These are phyloP conservation scores for Trichophyton schoenleinii DNA, from an alignment of 2,329 filamentous ascomycete genomes.

Conservation along the genomic window DNA sequence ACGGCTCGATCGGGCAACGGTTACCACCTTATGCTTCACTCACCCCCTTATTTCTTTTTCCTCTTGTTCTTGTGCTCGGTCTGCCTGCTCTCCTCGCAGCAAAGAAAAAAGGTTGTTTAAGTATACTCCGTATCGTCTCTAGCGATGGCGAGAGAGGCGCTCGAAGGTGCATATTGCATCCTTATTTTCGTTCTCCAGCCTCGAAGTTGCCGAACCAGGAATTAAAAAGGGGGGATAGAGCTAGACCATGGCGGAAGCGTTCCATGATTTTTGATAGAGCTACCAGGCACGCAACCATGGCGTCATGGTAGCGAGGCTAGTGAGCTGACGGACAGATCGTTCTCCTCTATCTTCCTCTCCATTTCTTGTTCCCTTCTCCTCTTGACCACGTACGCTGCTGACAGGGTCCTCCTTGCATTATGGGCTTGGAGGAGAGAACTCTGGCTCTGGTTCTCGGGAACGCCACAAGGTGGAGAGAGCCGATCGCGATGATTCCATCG, in stretches of 20 bases:
- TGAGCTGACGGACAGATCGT: no score
- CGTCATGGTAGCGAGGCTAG: background rate
- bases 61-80: no score
- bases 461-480: background rate
- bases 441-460: slow-evolving; percentile 4
- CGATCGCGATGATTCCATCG: background rate
- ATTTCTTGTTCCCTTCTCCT: no score
- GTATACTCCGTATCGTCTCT: background rate
- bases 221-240: no score
- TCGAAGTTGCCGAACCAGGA: no score
- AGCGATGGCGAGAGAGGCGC: background rate
- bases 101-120: background rate
- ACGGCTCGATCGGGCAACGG: background rate
- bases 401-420: background rate
- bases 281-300: background rate
- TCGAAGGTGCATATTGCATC: background rate
- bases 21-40: background rate
- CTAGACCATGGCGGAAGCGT: no score
- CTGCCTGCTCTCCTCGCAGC: no score
- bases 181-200: no score
- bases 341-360: background rate
- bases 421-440: background rate
- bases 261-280: no score
- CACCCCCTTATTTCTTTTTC: background rate
- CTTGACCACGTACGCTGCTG: background rate